These are phyloP conservation scores for Fistulifera pelliculosa DNA, from an alignment of 108 stramenopile species.

Conservation along the genomic window DNA sequence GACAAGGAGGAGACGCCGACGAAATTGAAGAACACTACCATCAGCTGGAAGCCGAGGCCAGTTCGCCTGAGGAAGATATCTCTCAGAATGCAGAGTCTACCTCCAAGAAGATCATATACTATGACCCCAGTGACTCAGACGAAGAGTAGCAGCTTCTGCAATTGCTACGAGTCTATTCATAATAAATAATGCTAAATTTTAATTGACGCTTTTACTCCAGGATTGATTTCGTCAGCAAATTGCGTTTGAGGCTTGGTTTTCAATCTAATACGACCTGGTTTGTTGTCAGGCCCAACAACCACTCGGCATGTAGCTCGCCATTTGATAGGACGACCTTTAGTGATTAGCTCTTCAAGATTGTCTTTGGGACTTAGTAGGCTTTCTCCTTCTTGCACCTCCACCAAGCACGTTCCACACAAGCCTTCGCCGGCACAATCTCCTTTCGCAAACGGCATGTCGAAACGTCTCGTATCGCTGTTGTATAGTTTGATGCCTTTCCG, in stretches of 20 bases:
- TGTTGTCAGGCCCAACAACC: slow-evolving; percentile 21
- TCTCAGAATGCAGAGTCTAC: too few relatives aligned
- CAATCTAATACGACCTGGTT: slow-evolving; percentile 10
- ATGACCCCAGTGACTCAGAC: too few relatives aligned
- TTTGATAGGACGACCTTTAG: slow-evolving; percentile 13
- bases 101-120: too few relatives aligned
- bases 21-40: slow-evolving; percentile 60
- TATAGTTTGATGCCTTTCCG: slow-evolving; percentile 19
- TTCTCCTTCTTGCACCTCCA: slow-evolving; percentile 10
- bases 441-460: slow-evolving; percentile 17
- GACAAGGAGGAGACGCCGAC: slow-evolving; percentile 61
- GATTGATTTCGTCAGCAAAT: slow-evolving; percentile 16
- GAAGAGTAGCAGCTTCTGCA: too few relatives aligned
- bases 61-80: too few relatives aligned
- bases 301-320: slow-evolving; percentile 26
- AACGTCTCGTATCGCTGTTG: slow-evolving; percentile 18
- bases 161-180: too few relatives aligned
- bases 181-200: too few relatives aligned
- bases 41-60: slow-evolving; percentile 14
- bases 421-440: slow-evolving; percentile 29
- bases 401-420: slow-evolving; percentile 22
- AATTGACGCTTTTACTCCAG: slow-evolving; percentile 11
- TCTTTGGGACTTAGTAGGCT: slow-evolving; percentile 10
- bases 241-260: slow-evolving; percentile 14
- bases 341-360: slow-evolving; percentile 11